A percentile compares a stretch with the other conserved stretches of the same genome.
These are phyloP conservation scores for Raphidocelis subcapitata DNA, from an alignment of 139 green algal species.

Conservation along the genomic window DNA sequence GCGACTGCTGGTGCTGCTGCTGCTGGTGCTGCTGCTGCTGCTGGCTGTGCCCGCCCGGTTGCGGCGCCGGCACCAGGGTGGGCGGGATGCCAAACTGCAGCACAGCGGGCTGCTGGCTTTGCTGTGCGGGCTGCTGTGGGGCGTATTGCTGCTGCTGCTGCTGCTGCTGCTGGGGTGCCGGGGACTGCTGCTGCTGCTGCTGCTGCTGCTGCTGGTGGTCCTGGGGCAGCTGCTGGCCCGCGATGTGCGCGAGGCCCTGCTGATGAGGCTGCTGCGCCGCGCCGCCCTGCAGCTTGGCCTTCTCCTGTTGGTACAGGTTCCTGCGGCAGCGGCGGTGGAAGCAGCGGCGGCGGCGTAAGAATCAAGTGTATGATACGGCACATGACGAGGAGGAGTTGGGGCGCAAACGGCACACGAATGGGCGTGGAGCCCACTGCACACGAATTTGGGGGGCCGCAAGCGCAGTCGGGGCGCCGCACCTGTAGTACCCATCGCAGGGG, in stretches of 20 bases:
- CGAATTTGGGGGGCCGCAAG: no score
- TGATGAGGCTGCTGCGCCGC: neutral
- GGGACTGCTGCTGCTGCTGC: neutral
- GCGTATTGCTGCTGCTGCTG: conserved; percentile 7
- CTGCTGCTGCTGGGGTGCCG: conserved; percentile 12
- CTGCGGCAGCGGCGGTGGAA: conserved; percentile 10
- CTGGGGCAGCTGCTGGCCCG: neutral
- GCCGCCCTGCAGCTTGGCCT: conserved; percentile 35
- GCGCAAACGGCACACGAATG: neutral
- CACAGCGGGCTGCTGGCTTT: conserved; percentile 8
- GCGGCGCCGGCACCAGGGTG: conserved; percentile 1
- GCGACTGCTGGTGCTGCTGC: conserved; percentile 11
- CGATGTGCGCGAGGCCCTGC: neutral
- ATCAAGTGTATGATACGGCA: conserved; percentile 9
- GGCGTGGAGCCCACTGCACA: no score
- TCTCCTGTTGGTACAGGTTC: conserved; percentile 59
- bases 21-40: conserved; percentile 6
- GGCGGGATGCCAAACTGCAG: conserved; percentile 13
- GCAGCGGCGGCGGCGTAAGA: neutral
- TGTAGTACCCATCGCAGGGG: conserved; percentile 75
- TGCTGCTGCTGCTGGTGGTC: conserved; percentile 1
- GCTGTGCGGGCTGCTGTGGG: neutral
- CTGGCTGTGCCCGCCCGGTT: conserved; percentile 6
- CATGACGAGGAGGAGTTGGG: neutral
- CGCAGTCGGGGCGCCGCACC: no score